Evolutionary conservation across 306 rosid genomes (phyloP), one percentile per base, ranked within the genome.

Genomic region (Dryas drummondii): DNA sequence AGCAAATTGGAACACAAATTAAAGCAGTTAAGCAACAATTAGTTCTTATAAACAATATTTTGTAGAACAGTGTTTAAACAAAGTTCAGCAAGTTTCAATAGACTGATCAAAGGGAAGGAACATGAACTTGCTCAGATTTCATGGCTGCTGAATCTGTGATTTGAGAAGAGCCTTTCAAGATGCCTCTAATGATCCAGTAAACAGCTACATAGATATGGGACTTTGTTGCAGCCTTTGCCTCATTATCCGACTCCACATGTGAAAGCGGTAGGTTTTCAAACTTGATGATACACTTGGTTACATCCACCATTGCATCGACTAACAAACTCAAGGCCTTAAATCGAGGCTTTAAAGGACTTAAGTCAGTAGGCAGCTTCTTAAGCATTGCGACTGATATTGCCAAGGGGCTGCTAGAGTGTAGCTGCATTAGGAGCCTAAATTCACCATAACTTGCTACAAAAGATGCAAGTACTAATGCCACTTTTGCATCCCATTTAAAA

Each of bases 91-190:
- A 49, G 59, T 64, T 15, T 40, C 37, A 16, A 17, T 8, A 44
- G 57, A 81, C 45, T 69, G 57, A 78, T 73, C 82, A 73, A 74
- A 84, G 70, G 80, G 90, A 82, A 78, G 85, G 83, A 84, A 86
- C 84, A 83, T 84, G 92, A 82, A 90, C 96, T 88, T 90, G 87
- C 79, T 88, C 87, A 82, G 83, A 76, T 81, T 81, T 84, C 74
- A 77, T 72, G 80, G 64, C 49, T 66, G 61, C 72, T 67, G 85
- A 73, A 60, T 84, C 82, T 53, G 70, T 57, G 68, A 88, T 81
- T 71, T 83, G 89, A 15, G 78, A 84, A 80, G 78, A 79, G 80
- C 89, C 84, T 52, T 82, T 80, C 80, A 84, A 82, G 79, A 81
- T 71, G 83, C 89, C 82, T 80, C 89, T 81, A 78, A 79, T 19